These are phyloP conservation scores for Bremia lactucae DNA, from an alignment of 352 stramenopile species.

Conservation along the genomic window DNA sequence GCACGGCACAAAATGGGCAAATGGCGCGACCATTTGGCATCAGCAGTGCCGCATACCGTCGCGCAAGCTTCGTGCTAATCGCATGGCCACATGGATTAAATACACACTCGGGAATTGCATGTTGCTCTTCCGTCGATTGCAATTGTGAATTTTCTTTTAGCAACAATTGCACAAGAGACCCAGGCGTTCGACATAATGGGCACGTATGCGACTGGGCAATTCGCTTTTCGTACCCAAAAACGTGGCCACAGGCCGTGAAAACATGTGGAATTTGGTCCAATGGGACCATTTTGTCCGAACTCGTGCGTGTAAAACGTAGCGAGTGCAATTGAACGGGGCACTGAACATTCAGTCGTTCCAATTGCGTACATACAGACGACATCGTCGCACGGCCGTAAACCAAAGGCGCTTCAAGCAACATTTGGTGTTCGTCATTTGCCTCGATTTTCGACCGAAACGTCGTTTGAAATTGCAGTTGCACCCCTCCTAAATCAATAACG, in stretches of 20 bases:
- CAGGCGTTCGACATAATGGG: conserved; percentile 52
- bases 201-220: conserved; percentile 50
- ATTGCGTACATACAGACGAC: conserved; percentile 45
- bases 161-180: conserved; percentile 52
- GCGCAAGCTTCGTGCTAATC: conserved; percentile 55
- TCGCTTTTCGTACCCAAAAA: conserved; percentile 66
- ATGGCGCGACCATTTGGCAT: conserved; percentile 73
- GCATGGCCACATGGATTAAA: conserved; percentile 78
- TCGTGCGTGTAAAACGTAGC: conserved; percentile 38
- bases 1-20: conserved; percentile 69
- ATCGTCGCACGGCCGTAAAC: conserved; percentile 23
- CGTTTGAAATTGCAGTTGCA: conserved; percentile 69
- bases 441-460: conserved; percentile 19
- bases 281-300: conserved; percentile 34
- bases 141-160: conserved; percentile 73
- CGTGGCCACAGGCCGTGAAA: conserved; percentile 68
- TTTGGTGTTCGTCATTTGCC: conserved; percentile 14
- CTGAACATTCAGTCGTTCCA: conserved; percentile 62
- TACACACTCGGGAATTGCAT: conserved; percentile 58
- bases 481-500: conserved; percentile 66
- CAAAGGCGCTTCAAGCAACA: conserved; percentile 18
- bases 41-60: conserved; percentile 41
- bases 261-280: conserved; percentile 56
- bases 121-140: conserved; percentile 42
- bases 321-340: conserved; percentile 69